phyloP scores from a whole-genome alignment of 2,329 filamentous ascomycete genomes.

The Nannizzia gypsea region DNA sequence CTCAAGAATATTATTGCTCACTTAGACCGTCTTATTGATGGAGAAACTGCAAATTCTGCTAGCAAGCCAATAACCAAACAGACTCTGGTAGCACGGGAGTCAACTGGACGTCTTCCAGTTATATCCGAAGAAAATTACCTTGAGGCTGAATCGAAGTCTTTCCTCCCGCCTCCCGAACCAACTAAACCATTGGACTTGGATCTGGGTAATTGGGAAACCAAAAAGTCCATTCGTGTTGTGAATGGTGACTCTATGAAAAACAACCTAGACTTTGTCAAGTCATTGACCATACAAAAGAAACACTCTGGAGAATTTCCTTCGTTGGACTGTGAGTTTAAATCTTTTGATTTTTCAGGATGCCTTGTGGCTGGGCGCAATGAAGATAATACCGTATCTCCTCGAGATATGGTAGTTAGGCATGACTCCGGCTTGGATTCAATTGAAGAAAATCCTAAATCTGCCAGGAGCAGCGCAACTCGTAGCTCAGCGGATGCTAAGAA shows the following conservation, averaged over 20 bases:
- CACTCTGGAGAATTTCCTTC: background rate
- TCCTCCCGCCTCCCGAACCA: background rate
- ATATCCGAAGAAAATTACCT: conserved; percentile 11
- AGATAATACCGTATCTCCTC: background rate
- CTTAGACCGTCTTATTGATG: conserved; percentile 46
- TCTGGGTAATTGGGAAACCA: conserved; percentile 17
- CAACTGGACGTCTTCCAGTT: conserved; percentile 10
- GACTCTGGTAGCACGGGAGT: background rate
- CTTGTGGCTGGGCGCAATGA: background rate
- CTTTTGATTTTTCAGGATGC: background rate
- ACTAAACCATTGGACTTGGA: background rate
- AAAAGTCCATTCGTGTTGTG: conserved; percentile 47
- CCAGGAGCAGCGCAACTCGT: conserved; percentile 19
- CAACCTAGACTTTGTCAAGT: conserved; percentile 37
- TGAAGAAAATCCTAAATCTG: conserved; percentile 29
- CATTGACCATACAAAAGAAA: conserved; percentile 45
- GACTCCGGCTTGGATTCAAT: conserved; percentile 31
- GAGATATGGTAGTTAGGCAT: background rate
- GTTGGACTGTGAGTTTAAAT: background rate
- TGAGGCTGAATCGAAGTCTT: background rate
- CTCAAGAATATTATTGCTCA: conserved; percentile 50
- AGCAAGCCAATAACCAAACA: conserved; percentile 23
- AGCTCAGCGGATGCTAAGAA: conserved; percentile 27
- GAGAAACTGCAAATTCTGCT: conserved; percentile 35
- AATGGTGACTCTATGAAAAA: conserved; percentile 32